Conservation (phyloP, 2,329 filamentous ascomycete species). For the Sporothrix brasiliensis region DNA sequence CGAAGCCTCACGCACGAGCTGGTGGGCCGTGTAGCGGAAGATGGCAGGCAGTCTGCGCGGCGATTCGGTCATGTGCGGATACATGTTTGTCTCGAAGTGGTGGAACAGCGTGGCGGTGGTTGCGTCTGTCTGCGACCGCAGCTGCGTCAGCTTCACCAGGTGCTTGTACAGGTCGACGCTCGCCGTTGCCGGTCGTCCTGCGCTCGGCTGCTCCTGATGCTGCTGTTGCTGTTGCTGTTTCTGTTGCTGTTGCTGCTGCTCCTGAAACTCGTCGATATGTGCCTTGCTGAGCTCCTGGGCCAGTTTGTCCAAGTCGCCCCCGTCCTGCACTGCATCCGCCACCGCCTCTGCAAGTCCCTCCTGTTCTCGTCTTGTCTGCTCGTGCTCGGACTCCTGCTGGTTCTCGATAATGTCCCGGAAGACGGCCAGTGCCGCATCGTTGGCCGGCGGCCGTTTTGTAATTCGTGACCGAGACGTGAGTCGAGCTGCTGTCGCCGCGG, state of each 20-base stretch:
- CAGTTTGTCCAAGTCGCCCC: background rate
- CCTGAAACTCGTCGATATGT: background rate
- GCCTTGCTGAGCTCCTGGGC: background rate
- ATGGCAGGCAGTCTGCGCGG: constrained; percentile 40
- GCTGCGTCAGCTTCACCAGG: constrained; percentile 39
- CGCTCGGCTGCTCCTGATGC: constrained; percentile 6
- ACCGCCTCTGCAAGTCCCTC: background rate
- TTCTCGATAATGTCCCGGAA: constrained; percentile 37
- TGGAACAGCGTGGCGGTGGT: constrained; percentile 38
- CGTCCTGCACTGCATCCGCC: background rate
- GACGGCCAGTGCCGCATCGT: constrained; percentile 34
- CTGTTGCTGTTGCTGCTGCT: background rate
- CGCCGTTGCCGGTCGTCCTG: constrained; percentile 14
- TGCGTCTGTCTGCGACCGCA: constrained; percentile 37
- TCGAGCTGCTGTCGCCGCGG: background rate
- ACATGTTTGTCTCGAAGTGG: constrained; percentile 43
- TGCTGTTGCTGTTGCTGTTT: background rate
- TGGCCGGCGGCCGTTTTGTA: constrained; percentile 9
- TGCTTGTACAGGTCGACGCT: constrained; percentile 40
- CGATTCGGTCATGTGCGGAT: constrained; percentile 40
- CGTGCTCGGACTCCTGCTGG: constrained; percentile 6
- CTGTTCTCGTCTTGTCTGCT: background rate
- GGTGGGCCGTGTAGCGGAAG: constrained; percentile 40
- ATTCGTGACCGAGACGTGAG: background rate
- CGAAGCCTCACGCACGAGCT: constrained; percentile 42